Evolutionary conservation across 345 rosid genomes (phyloP).

Genomic region (Lepidium sativum): DNA sequence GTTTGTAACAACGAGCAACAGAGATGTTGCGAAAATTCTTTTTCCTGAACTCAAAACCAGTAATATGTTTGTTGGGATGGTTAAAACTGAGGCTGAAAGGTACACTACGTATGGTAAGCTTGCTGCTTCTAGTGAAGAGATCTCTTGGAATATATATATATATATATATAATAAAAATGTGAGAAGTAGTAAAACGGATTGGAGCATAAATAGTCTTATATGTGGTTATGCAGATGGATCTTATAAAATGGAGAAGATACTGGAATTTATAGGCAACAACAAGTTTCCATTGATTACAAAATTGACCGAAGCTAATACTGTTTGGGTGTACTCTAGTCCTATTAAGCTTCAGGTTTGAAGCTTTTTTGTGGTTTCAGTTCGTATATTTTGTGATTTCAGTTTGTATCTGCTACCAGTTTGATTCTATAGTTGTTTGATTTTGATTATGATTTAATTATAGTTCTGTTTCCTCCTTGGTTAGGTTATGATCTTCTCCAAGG

Average conservation of each 20-base stretch:
- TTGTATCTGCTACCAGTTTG: not conserved
- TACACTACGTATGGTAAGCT: conserved; percentile 61
- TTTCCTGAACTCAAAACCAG: conserved; percentile 41
- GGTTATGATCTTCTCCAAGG: conserved; percentile 62
- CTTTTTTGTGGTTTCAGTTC: not conserved
- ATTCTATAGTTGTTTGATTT: not conserved
- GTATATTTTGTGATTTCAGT: not conserved
- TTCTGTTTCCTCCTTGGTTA: conserved; percentile 17
- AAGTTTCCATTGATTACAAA: conserved; percentile 77
- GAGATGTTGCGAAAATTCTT: conserved; percentile 44
- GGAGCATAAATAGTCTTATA: not conserved
- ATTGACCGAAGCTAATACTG: conserved; percentile 63
- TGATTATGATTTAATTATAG: not conserved
- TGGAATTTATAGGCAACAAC: conserved; percentile 57
- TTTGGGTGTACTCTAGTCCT: conserved; percentile 66
- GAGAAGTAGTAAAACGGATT: not conserved
- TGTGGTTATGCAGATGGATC: conserved; percentile 49
- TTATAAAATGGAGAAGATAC: conserved; percentile 41
- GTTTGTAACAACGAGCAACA: conserved; percentile 47
- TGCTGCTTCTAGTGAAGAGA: not conserved
- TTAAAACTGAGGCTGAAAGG: conserved; percentile 74
- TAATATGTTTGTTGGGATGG: conserved; percentile 50
- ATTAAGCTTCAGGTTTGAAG: conserved; percentile 62
- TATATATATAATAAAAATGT: not conserved
- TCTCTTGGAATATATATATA: not conserved